A percentile compares a stretch with the other conserved stretches of the same genome.
phyloP scores from a whole-genome alignment of 345 rosid genomes.

The Diplotaxis tenuifolia region DNA sequence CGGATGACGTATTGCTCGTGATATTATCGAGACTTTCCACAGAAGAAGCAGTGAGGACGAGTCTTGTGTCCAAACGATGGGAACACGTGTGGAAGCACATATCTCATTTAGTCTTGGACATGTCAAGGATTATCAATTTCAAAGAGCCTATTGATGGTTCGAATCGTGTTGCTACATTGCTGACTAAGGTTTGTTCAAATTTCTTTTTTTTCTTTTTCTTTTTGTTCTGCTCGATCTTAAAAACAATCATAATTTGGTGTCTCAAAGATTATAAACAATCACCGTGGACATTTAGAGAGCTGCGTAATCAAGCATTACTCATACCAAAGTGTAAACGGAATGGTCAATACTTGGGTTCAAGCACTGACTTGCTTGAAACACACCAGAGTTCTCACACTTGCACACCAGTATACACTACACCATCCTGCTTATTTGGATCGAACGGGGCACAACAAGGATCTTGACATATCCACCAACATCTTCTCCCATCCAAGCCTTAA shows the following conservation, averaged over 20 bases:
- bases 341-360: neutral
- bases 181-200: neutral
- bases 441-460: neutral
- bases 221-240: neutral
- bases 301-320: neutral
- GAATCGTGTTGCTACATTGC: neutral
- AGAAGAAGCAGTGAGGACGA: neutral
- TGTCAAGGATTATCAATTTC: neutral
- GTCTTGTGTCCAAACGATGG: neutral
- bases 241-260: neutral
- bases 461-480: neutral
- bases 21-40: neutral
- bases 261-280: neutral
- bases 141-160: neutral
- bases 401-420: neutral
- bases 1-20: neutral
- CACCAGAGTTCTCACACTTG: neutral
- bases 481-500: neutral
- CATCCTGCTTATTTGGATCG: neutral
- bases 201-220: neutral
- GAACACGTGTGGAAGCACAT: neutral
- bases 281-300: neutral
- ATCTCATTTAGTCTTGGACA: neutral
- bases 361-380: neutral
- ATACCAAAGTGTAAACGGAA: neutral